Evolutionary conservation across 768 basidiomycete genomes (phyloP).

Genomic region (Boletales sp.): DNA sequence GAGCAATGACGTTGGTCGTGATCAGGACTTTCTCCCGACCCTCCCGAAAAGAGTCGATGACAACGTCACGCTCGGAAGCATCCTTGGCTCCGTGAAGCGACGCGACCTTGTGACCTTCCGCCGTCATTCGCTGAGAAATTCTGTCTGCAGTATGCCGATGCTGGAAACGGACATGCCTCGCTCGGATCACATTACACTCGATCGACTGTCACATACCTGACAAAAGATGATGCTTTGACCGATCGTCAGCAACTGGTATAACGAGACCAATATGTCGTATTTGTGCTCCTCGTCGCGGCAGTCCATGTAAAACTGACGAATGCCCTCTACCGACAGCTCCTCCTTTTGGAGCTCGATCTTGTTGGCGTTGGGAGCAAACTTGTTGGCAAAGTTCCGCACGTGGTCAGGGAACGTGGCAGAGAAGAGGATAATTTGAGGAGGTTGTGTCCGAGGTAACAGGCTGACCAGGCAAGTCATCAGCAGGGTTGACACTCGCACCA

Average conservation of each 20-base stretch:
- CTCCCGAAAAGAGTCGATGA: conserved; percentile 94
- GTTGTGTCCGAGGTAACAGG: conserved; percentile 51
- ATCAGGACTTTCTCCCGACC: conserved; percentile 97
- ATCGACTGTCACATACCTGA: conserved; percentile 50
- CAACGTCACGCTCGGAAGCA: conserved; percentile 79
- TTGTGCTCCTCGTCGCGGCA: conserved; percentile 89
- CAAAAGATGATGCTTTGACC: conserved; percentile 99
- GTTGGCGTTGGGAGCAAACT: conserved; percentile 93
- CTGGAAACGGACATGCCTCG: conserved; percentile 35
- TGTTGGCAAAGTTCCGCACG: conserved; percentile 86
- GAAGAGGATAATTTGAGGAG: conserved; percentile 89
- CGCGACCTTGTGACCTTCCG: conserved; percentile 93
- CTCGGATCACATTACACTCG: not conserved
- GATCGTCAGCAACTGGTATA: conserved; percentile 89
- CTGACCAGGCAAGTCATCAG: conserved; percentile 33
- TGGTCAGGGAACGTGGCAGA: conserved; percentile 97
- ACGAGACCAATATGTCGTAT: conserved; percentile 88
- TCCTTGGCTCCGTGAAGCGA: conserved; percentile 96
- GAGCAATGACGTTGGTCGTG: conserved; percentile 97
- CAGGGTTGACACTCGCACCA: not conserved
- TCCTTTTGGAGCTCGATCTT: conserved; percentile 94
- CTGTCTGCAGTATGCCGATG: conserved; percentile 90
- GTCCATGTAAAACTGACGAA: conserved; percentile 98
- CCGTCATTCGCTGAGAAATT: conserved; percentile 85
- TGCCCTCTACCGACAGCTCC: conserved; percentile 90